phyloP scores from a whole-genome alignment of 768 basidiomycete genomes.

The Russula lepida region DNA sequence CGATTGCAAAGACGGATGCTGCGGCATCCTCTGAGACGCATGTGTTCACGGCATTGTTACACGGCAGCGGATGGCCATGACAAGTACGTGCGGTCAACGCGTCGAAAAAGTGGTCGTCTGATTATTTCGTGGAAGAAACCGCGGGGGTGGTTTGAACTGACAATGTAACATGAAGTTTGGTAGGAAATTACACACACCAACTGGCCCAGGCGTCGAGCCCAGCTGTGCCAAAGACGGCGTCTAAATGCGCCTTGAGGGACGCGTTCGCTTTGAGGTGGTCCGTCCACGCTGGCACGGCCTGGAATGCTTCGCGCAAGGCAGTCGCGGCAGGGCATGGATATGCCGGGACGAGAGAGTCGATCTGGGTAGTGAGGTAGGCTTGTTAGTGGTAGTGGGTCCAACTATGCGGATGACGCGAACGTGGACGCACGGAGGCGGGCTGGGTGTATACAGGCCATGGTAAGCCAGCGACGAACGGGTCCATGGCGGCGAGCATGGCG shows the following conservation, averaged over 20 bases:
- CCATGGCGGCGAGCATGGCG: constrained; percentile 40
- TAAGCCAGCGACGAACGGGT: constrained; percentile 26
- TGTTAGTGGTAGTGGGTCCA: neutral
- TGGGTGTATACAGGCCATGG: constrained; percentile 36
- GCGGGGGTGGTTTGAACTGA: neutral
- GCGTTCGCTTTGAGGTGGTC: constrained; percentile 34
- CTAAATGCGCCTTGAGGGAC: constrained; percentile 33
- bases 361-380: constrained; percentile 25
- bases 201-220: constrained; percentile 35
- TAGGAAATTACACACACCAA: constrained; percentile 30
- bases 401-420: neutral
- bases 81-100: constrained; percentile 43
- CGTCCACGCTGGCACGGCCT: constrained; percentile 40
- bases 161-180: neutral
- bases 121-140: constrained; percentile 6
- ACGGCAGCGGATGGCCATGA: constrained; percentile 37
- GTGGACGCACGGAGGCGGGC: constrained; percentile 32
- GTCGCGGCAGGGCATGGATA: constrained; percentile 38
- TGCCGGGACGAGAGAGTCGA: constrained; percentile 40
- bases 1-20: constrained; percentile 29
- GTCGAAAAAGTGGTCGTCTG: constrained; percentile 46
- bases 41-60: constrained; percentile 33
- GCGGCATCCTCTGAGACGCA: constrained; percentile 37
- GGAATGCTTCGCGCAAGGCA: constrained; percentile 33
- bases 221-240: constrained; percentile 33